Conservation (phyloP, 306 rosid species). For the Lotus japonicus region DNA sequence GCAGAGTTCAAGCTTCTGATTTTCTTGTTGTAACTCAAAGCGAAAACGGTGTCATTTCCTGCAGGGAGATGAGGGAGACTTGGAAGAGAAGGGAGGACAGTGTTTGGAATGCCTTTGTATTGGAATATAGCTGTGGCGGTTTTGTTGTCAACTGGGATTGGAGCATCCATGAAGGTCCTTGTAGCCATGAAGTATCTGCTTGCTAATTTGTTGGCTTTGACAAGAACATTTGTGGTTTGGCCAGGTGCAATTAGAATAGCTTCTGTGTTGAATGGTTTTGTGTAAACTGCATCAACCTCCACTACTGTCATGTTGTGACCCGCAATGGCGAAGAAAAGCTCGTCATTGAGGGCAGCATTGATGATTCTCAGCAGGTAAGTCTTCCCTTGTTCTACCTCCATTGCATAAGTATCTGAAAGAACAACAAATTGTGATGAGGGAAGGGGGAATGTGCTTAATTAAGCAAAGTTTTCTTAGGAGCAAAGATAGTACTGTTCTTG, state of each 20-base stretch:
- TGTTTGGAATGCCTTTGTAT: constrained; percentile 61
- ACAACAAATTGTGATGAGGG: background rate
- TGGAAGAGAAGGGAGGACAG: constrained; percentile 64
- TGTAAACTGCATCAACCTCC: constrained; percentile 88
- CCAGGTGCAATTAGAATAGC: constrained; percentile 77
- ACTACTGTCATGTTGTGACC: constrained; percentile 78
- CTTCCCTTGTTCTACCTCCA: constrained; percentile 73
- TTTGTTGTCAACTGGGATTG: constrained; percentile 61
- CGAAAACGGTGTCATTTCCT: constrained; percentile 53
- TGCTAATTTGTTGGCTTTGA: constrained; percentile 52
- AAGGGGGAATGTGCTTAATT: background rate
- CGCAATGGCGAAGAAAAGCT: constrained; percentile 68
- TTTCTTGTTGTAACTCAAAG: constrained; percentile 47
- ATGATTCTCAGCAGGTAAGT: constrained; percentile 64
- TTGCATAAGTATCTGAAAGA: constrained; percentile 58
- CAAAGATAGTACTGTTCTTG: background rate
- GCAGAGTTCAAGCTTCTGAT: constrained; percentile 54
- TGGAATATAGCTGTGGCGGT: constrained; percentile 76
- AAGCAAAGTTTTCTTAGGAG: constrained; percentile 1
- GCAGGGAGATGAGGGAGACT: constrained; percentile 49
- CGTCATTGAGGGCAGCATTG: constrained; percentile 45
- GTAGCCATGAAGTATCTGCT: constrained; percentile 67
- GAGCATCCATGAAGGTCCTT: constrained; percentile 67
- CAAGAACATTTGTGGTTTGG: constrained; percentile 80
- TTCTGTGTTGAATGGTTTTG: constrained; percentile 66